Evolutionary conservation across 2,329 filamentous ascomycete genomes (phyloP), one percentile per base, ranked within the genome.

Genomic region (Fusarium ambrosium): DNA sequence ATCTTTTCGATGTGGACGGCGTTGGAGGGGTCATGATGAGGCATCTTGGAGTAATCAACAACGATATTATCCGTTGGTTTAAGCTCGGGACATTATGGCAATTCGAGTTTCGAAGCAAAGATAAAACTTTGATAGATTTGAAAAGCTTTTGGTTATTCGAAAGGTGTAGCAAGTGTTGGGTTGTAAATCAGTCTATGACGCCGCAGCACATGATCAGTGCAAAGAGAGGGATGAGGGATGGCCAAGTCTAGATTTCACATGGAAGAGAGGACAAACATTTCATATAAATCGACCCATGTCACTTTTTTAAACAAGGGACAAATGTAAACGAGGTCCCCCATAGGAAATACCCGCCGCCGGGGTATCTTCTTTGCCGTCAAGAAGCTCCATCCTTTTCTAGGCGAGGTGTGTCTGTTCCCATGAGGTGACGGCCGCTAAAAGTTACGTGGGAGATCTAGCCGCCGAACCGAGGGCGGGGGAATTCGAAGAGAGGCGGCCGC

Each of bases 1-100:
- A 80, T 62, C 51, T 81, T 83, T 55, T 84, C 82, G 34, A 78
- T 59, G 18, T 83, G 79, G 29, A 74, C 41, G 13, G 61, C 43
- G 4, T 43, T 61, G 55, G 71, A 62, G 18, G 34, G 29, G 14
- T 34, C 68, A 66, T 73, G 63, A 27, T 75, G 63, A n/a, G 67
- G 61, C 73, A 75, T 75, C 20, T 45, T 41, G 62, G 62, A 29
- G 45, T 22, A 36, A n/a, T 34, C 34, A 29, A 51, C 34, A 32
- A 29, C 8, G 13, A 29, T 34, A 14, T 63, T 74, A 74, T 70
- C 72, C 70, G 10, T 73, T 75, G 4, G 66, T 37, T 69, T 65
- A 73, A 27, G 62, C 62, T 24, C 69, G 60, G 62, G 69, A 70
- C 72, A 74, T 74, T 67, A 56, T 68, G 69, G 20, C 27, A 34